Base-by-base conservation (phyloP, 345 rosid species). In the Salix exigua region DNA sequence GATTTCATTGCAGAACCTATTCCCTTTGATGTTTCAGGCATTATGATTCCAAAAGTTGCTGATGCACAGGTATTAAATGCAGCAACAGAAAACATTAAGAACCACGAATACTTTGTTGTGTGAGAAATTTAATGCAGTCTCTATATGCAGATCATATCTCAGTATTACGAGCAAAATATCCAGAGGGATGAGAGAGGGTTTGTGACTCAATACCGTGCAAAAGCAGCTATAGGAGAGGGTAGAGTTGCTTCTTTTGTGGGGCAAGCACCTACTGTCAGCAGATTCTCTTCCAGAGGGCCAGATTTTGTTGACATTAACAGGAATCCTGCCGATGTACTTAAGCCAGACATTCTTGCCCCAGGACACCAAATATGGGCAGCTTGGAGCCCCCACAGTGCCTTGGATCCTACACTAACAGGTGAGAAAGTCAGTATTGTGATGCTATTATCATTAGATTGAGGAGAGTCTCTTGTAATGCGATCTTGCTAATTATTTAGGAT, bases 301-400 rank as follows among this genome's bases (percentile, higher is more conserved):
- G 91, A 92, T 85, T 84, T 79, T 65, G 71, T 87, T 12, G 91
- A 90, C 73, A 74, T 70, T 71, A 58, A 81, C n/a, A 77, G 71
- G 81, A 87, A 65, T 71, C 89, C 66, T 7, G 78, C 88, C 3
- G 96, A 92, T 82, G 97, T 91, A 2, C 86, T 95, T 23, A 93
- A 95, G 77, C 97, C 97, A 26, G 96, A 92, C 73, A 80, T 92
- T 77, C 88, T 88, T 64, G 97, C 96, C 26, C 99, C 99, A 25
- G 99, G 97, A 18, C 90, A 89, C 77, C 96, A 95, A 82, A 88
- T 91, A 51, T 95, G 97, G 97, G 97, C 94, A 4, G 99, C 99
- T 25, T 91, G 97, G 99, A 90, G 95, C 75, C 93, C 89, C 44
- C 74, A 87, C 51, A 95, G 99, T 70, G 94, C 85, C 81, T 75